phyloP scores from a whole-genome alignment of 352 stramenopile genomes.

The Phytophthora hybrid region DNA sequence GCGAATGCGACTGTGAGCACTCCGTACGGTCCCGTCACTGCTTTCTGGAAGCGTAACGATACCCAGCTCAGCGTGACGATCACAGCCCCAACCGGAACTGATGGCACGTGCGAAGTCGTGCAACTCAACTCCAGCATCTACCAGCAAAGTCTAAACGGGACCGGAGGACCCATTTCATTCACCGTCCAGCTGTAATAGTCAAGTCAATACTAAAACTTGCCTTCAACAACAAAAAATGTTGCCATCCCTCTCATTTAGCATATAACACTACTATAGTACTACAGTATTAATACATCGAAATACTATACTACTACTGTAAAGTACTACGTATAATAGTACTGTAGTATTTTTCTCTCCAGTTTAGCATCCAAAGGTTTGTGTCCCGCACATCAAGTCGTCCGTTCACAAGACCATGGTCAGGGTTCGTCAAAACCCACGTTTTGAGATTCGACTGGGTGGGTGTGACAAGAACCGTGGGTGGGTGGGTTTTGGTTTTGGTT shows the following conservation, averaged over 20 bases:
- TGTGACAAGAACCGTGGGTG: no score
- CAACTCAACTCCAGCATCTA: constrained; percentile 17
- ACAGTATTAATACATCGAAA: no score
- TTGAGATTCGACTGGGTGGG: no score
- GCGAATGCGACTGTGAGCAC: constrained; percentile 34
- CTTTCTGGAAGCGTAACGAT: constrained; percentile 11
- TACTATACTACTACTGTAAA: no score
- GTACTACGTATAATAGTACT: no score
- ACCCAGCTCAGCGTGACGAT: constrained; percentile 23
- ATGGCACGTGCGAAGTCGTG: constrained; percentile 28
- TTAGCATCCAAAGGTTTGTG: no score
- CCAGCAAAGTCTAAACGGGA: constrained; percentile 3
- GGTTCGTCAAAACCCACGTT: no score
- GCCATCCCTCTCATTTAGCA: not conserved
- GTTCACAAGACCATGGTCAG: no score
- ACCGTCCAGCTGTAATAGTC: constrained; percentile 5
- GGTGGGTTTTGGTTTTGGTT: no score
- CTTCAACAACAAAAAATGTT: not conserved
- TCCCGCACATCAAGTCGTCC: no score
- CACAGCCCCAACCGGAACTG: constrained; percentile 19
- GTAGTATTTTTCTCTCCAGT: no score
- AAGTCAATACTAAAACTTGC: not conserved
- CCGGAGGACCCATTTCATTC: constrained; percentile 6
- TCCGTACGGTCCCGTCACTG: constrained; percentile 23
- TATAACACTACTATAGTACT: not conserved